phyloP scores from a whole-genome alignment of 768 basidiomycete species.

The Multifurca ochricompacta region DNA sequence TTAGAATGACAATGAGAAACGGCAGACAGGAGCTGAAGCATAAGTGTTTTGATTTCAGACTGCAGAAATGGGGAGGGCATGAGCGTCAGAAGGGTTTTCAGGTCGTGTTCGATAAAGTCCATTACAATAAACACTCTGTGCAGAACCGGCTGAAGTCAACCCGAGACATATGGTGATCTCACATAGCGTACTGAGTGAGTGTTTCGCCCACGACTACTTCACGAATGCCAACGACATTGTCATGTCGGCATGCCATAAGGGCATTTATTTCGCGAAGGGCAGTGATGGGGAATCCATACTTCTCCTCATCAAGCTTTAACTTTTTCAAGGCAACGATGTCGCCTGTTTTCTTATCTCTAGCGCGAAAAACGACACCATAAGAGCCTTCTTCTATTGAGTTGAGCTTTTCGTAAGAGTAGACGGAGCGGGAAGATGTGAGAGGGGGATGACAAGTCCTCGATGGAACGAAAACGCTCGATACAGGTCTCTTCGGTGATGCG shows the following conservation, averaged over 20 bases:
- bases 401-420: slow-evolving; percentile 87
- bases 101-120: slow-evolving; percentile 99
- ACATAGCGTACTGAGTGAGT: slow-evolving; percentile 81
- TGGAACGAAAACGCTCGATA: slow-evolving; percentile 60
- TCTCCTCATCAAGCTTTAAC: slow-evolving; percentile 96
- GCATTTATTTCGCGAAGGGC: slow-evolving; percentile 91
- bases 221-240: slow-evolving; percentile 94
- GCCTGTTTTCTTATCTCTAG: slow-evolving; percentile 87
- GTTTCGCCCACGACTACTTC: slow-evolving; percentile 99
- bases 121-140: slow-evolving; percentile 95
- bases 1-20: slow-evolving; percentile 90
- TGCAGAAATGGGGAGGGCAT: slow-evolving; percentile 97
- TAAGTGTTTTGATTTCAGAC: slow-evolving; percentile 96
- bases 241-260: slow-evolving; percentile 90
- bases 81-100: slow-evolving; percentile 87
- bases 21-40: slow-evolving; percentile 89
- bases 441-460: slow-evolving; percentile 69
- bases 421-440: slow-evolving; percentile 81
- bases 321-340: slow-evolving; percentile 97
- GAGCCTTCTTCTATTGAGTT: slow-evolving; percentile 99
- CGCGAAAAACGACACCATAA: slow-evolving; percentile 96
- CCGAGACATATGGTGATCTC: not conserved
- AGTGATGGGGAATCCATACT: slow-evolving; percentile 97
- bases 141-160: slow-evolving; percentile 2
- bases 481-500: slow-evolving; percentile 18